phyloP scores from a whole-genome alignment of 257 asterid species.

The Coffea canephora region DNA sequence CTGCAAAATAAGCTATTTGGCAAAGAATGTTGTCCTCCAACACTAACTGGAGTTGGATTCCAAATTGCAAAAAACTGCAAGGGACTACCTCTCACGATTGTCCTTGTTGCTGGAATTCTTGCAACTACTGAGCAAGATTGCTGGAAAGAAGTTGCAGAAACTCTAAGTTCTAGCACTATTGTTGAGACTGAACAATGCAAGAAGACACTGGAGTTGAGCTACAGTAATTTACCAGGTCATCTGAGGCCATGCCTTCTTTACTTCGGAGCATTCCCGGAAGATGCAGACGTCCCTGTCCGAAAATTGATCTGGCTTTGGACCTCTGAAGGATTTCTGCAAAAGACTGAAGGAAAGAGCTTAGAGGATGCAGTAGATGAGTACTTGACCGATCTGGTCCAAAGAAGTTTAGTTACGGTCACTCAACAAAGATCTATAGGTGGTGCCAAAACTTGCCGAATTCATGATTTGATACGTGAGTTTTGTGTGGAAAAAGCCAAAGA shows the following conservation, averaged over 20 bases:
- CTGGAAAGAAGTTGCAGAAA: slow-evolving; percentile 7
- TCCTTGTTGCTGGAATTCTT: slow-evolving; percentile 6
- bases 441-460: neutral
- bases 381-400: neutral
- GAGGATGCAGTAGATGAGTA: neutral
- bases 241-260: too few species aligned
- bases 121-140: neutral
- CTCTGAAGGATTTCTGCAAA: too few species aligned
- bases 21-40: too few species aligned
- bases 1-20: too few species aligned
- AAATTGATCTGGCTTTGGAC: too few species aligned
- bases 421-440: neutral
- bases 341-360: too few species aligned
- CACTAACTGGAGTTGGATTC: too few species aligned
- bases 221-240: slow-evolving; percentile 19
- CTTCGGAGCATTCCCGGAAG: too few species aligned
- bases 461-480: neutral
- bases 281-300: too few species aligned
- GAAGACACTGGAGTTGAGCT: slow-evolving; percentile 21
- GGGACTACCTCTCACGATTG: too few species aligned
- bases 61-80: too few species aligned
- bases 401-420: neutral
- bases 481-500: slow-evolving; percentile 2
- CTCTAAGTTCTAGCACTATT: neutral
- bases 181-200: neutral